Percentiles rank a stretch among this genome's conserved stretches.
phyloP scores from a whole-genome alignment of 1,284 basidiomycete genomes.

The Tilletia horrida region DNA sequence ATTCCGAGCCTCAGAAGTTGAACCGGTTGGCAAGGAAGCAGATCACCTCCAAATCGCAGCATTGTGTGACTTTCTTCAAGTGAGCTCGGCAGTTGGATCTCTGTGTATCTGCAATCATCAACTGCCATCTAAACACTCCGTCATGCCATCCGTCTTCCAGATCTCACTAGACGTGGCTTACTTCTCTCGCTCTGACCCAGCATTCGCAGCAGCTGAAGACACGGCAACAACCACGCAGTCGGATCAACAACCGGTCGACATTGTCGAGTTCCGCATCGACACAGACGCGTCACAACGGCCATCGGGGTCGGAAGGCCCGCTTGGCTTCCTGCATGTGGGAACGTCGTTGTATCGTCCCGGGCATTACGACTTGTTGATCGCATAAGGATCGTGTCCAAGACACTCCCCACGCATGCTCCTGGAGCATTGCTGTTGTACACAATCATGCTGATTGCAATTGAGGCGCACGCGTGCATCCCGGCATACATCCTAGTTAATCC shows the following conservation, averaged over 20 bases:
- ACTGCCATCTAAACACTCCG: neutral
- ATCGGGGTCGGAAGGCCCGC: neutral
- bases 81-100: conserved; percentile 11
- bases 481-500: too few relatives aligned
- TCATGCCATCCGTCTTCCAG: conserved; percentile 27
- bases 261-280: conserved; percentile 43
- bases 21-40: conserved; percentile 49
- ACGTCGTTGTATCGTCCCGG: conserved; percentile 36
- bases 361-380: conserved; percentile 41
- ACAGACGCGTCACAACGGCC: conserved; percentile 21
- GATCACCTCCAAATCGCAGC: conserved; percentile 51
- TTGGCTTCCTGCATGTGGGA: conserved; percentile 3
- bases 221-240: conserved; percentile 17
- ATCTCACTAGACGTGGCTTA: conserved; percentile 46
- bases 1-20: conserved; percentile 45
- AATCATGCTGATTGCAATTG: too few relatives aligned
- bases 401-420: too few relatives aligned
- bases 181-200: conserved; percentile 34
- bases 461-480: too few relatives aligned
- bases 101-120: neutral
- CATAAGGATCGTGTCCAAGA: too few relatives aligned
- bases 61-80: conserved; percentile 35
- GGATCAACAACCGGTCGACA: conserved; percentile 34
- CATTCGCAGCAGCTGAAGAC: conserved; percentile 25
- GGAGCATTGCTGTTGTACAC: too few relatives aligned